These are phyloP conservation scores for Crepidotus variabilis DNA, from an alignment of 768 basidiomycete species.

Conservation along the genomic window DNA sequence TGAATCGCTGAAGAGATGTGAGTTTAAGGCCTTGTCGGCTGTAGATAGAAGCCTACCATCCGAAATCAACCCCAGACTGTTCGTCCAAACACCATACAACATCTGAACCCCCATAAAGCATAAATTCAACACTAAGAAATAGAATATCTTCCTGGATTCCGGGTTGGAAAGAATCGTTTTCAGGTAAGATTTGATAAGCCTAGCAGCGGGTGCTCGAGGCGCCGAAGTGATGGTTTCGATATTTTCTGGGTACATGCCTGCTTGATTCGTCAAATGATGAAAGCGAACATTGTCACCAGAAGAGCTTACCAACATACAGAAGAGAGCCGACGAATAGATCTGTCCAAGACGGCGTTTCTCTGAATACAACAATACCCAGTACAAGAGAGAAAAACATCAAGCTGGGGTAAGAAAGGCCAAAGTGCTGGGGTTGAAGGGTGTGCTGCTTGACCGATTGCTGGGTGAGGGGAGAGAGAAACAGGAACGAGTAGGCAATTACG, in stretches of 20 bases:
- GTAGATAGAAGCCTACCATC: constrained; percentile 58
- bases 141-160: constrained; percentile 94
- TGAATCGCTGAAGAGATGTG: constrained; percentile 72
- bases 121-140: constrained; percentile 92
- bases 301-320: constrained; percentile 57
- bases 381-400: constrained; percentile 45
- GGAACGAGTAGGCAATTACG: constrained; percentile 54
- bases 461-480: constrained; percentile 58
- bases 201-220: constrained; percentile 50
- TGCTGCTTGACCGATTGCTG: constrained; percentile 41
- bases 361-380: constrained; percentile 61
- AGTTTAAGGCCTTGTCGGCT: not conserved
- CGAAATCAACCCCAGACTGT: constrained; percentile 92
- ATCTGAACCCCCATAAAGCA: constrained; percentile 97
- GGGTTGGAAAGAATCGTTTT: constrained; percentile 89
- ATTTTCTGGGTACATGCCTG: constrained; percentile 52
- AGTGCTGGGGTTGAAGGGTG: constrained; percentile 51
- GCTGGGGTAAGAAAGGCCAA: constrained; percentile 55
- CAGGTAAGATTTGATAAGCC: constrained; percentile 64
- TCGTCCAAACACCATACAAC: constrained; percentile 97
- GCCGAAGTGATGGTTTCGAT: constrained; percentile 37
- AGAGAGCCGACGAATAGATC: constrained; percentile 57
- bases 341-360: constrained; percentile 52
- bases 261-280: not conserved
- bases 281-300: not conserved